Evolutionary conservation across 805 yeast species (phyloP).

Genomic region (Wickerhamomyces canadensis): DNA sequence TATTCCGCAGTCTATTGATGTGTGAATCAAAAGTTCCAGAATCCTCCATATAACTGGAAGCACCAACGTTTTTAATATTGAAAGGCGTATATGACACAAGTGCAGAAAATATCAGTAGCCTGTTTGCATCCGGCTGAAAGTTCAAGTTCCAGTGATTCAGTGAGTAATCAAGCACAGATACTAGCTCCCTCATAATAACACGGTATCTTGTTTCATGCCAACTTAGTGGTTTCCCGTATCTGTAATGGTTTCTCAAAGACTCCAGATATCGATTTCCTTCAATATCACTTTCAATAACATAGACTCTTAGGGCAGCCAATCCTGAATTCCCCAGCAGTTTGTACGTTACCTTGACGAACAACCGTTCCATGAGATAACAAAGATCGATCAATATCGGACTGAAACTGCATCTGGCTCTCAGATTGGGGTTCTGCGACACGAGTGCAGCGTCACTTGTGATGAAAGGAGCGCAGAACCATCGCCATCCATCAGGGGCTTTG

Average conservation of each 20-base stretch:
- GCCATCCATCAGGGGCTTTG: slow-evolving; percentile 42
- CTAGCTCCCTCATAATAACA: slow-evolving; percentile 29
- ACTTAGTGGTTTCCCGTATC: slow-evolving; percentile 28
- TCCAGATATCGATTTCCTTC: slow-evolving; percentile 27
- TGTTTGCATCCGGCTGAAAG: background rate
- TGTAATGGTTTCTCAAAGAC: slow-evolving; percentile 29
- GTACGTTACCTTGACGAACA: slow-evolving; percentile 39
- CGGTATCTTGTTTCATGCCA: slow-evolving; percentile 32
- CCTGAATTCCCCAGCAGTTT: slow-evolving; percentile 12
- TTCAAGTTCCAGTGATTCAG: slow-evolving; percentile 29
- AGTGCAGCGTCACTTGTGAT: slow-evolving; percentile 11
- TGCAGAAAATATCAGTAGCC: slow-evolving; percentile 16
- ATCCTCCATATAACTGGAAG: slow-evolving; percentile 5
- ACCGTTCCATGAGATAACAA: slow-evolving; percentile 36
- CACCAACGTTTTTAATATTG: slow-evolving; percentile 14
- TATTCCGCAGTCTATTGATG: slow-evolving; percentile 29
- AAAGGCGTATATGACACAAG: slow-evolving; percentile 11
- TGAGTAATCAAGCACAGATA: slow-evolving; percentile 39
- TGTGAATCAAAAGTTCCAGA: slow-evolving; percentile 23
- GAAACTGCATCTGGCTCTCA: slow-evolving; percentile 16
- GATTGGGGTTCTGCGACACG: no score
- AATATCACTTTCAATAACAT: slow-evolving; percentile 42
- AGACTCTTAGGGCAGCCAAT: slow-evolving; percentile 36
- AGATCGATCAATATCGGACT: slow-evolving; percentile 31
- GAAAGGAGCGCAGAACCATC: slow-evolving; percentile 48